Conservation (phyloP, 2,329 filamentous ascomycete genomes). For the Orbilia brochopaga region DNA sequence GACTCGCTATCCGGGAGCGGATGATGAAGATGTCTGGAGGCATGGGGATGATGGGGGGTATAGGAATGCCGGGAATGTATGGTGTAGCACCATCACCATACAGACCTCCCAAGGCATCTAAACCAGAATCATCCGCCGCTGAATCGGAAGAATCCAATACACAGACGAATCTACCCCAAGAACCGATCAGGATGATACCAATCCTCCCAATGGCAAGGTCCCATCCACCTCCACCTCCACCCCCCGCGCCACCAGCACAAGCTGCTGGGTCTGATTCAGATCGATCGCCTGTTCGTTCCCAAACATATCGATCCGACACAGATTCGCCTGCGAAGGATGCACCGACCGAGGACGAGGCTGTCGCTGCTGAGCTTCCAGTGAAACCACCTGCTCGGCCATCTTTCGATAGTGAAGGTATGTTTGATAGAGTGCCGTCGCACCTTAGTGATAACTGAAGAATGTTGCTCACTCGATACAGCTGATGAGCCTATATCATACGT, state of each 20-base stretch:
- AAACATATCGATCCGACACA: constrained; percentile 35
- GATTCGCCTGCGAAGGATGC: constrained; percentile 47
- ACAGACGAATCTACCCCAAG: constrained; percentile 18
- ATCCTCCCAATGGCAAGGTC: constrained; percentile 37
- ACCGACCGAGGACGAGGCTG: constrained; percentile 39
- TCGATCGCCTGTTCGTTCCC: constrained; percentile 9
- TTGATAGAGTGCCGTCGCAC: background rate
- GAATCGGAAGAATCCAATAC: constrained; percentile 23
- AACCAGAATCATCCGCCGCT: constrained; percentile 10
- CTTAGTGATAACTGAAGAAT: background rate
- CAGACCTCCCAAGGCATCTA: constrained; percentile 20
- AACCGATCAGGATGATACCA: constrained; percentile 38
- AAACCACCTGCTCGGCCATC: constrained; percentile 21
- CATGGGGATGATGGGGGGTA: constrained; percentile 92
- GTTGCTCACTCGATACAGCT: constrained; percentile 9
- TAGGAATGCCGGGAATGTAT: constrained; percentile 68
- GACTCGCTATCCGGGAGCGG: constrained; percentile 85
- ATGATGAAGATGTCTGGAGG: constrained; percentile 99
- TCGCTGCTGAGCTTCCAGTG: constrained; percentile 1
- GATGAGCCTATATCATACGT: constrained; percentile 25
- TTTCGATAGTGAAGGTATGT: constrained; percentile 47
- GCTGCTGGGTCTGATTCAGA: constrained; percentile 23
- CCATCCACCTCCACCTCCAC: constrained; percentile 8
- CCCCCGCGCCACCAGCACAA: background rate
- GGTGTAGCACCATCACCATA: constrained; percentile 59